A percentile compares a stretch with the other conserved stretches of the same genome.
These are phyloP conservation scores for Fusarium nygamai DNA, from an alignment of 2,329 filamentous ascomycete genomes.

Conservation along the genomic window DNA sequence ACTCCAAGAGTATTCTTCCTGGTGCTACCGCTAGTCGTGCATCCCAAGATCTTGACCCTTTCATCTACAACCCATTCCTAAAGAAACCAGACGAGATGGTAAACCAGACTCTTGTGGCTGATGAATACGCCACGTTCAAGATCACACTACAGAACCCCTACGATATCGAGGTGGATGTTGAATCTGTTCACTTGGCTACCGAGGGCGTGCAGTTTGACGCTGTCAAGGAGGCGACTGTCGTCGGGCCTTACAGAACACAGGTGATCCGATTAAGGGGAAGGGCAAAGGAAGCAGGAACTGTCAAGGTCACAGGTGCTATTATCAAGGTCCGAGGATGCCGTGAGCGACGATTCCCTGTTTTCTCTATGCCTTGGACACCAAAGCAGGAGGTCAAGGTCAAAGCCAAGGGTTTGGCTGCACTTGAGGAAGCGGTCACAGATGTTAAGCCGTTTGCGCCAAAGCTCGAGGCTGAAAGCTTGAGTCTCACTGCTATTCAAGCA, in stretches of 20 bases:
- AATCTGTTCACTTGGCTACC: constrained; percentile 79
- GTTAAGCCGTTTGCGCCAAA: constrained; percentile 52
- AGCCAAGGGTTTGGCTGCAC: constrained; percentile 71
- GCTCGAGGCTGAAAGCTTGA: constrained; percentile 62
- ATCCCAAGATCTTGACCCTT: constrained; percentile 78
- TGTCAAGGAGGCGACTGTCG: constrained; percentile 68
- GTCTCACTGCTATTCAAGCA: constrained; percentile 78
- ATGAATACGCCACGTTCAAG: constrained; percentile 79
- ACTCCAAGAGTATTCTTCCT: constrained; percentile 65
- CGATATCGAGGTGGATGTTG: constrained; percentile 90
- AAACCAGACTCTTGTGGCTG: constrained; percentile 78
- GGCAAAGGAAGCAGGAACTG: constrained; percentile 71
- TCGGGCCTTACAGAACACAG: constrained; percentile 87
- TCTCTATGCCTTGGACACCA: constrained; percentile 78
- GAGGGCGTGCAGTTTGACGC: constrained; percentile 79
- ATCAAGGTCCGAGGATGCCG: constrained; percentile 85
- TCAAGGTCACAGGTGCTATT: constrained; percentile 80
- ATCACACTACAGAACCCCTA: constrained; percentile 93
- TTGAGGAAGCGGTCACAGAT: constrained; percentile 57
- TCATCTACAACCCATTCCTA: constrained; percentile 94
- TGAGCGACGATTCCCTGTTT: constrained; percentile 85
- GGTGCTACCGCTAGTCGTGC: constrained; percentile 60
- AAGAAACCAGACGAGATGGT: constrained; percentile 70
- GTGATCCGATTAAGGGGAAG: constrained; percentile 76
- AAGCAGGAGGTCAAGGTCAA: constrained; percentile 79